Base-by-base conservation (phyloP, 2,329 filamentous ascomycete species). In the Diaporthe citriasiana region DNA sequence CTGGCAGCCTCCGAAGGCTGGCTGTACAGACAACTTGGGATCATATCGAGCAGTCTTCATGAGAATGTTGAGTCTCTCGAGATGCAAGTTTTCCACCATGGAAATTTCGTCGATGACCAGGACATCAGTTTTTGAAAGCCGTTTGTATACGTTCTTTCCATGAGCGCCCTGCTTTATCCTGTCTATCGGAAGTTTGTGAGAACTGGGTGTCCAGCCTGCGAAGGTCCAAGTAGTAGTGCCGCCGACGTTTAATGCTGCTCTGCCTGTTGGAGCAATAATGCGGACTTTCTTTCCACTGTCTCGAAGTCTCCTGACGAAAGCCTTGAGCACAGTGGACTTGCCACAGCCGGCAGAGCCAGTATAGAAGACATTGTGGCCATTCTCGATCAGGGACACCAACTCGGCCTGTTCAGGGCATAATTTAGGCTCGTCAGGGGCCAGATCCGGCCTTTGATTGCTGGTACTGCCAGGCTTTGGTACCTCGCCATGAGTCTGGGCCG, bases 81-180 rank as follows among this genome's bases (percentile, higher is more conserved):
- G 87, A 63, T 87, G 83, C 9, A 85, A 79, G 71, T 87, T 89
- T 66, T 91, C 89, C 0, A 92, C 84, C 91, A 93, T 93, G 75
- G 87, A 90, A 73, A 93, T 89, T 80, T 93, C 91, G 76, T 93
- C 91, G 22, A 93, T 89, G 33, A 93, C 85, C 1, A 93, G 83
- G 0, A 91, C 87, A 66, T 92, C 84, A 0, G 87, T 89, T 0
- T 79, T 42, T 0, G 27, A 77, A 1, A 90, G 79, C 0, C 86
- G 82, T 1, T 82, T 78, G 30, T 76, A 79, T 0, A 83, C 78
- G 13, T 82, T 82, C 12, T 80, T 82, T 33, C 81, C 77, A 25
- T 79, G 79, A 0, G 84, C 83, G 1, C 59, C 77, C 0, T 45
- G 5, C 45, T 79, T 79, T 30, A 89, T 73, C 0, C 81, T 74